Percentiles rank a stretch among this genome's conserved stretches.
Conservation (phyloP, 345 rosid species). For the Rubroshorea leprosula region DNA sequence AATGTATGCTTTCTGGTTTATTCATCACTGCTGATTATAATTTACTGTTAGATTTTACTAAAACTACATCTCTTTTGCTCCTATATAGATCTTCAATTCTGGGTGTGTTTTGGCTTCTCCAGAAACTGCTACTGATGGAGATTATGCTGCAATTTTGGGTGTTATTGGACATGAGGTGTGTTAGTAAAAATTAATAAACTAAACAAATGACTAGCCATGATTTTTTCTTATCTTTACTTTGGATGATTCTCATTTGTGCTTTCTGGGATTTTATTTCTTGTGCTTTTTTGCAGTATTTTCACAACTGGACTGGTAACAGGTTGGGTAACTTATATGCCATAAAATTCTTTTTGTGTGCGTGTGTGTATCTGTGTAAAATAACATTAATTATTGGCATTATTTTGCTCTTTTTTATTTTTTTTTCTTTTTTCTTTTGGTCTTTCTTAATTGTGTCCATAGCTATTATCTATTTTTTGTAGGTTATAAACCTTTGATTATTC, state of each 20-base stretch:
- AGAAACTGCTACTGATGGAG: conserved; percentile 90
- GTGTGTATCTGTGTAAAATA: not conserved
- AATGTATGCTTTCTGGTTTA: conserved; percentile 48
- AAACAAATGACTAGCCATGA: no score
- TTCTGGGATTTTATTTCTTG: conserved; percentile 21
- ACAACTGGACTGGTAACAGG: conserved; percentile 99
- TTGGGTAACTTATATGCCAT: conserved; percentile 25
- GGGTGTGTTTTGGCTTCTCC: conserved; percentile 98
- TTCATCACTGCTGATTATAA: not conserved
- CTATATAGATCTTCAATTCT: conserved; percentile 94
- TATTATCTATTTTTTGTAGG: no score
- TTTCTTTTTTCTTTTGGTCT: no score
- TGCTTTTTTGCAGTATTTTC: conserved; percentile 84
- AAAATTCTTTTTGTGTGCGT: no score
- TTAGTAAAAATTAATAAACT: conserved; percentile 12
- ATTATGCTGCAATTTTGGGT: conserved; percentile 95
- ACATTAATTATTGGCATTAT: no score
- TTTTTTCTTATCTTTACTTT: not conserved
- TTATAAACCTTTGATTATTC: no score
- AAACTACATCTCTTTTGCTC: conserved; percentile 20
- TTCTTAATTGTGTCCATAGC: no score
- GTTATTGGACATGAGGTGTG: conserved; percentile 98
- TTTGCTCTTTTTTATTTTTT: no score
- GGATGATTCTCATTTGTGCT: conserved; percentile 8
- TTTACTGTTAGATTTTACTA: conserved; percentile 6